These are phyloP conservation scores for Yamadazyma ubonensis DNA, from an alignment of 805 yeast species.

Conservation along the genomic window DNA sequence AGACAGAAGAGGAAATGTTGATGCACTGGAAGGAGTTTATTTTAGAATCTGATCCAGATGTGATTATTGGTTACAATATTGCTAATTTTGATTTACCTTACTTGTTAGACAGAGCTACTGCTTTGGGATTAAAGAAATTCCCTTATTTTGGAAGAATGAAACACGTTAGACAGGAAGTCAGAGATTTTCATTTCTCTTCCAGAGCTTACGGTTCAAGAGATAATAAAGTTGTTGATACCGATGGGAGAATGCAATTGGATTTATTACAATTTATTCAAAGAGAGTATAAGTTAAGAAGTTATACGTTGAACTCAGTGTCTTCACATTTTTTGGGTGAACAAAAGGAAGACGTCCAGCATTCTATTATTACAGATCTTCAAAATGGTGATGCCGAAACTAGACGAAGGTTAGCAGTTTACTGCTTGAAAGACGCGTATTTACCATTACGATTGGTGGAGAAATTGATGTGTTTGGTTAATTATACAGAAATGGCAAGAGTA, in stretches of 20 bases:
- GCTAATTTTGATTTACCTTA: constrained; percentile 96
- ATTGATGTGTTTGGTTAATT: constrained; percentile 93
- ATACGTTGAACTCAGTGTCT: constrained; percentile 92
- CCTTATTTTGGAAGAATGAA: constrained; percentile 84
- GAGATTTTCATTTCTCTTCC: constrained; percentile 82
- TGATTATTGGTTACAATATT: constrained; percentile 93
- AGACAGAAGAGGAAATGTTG: constrained; percentile 79
- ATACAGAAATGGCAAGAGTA: constrained; percentile 99
- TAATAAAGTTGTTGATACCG: constrained; percentile 85
- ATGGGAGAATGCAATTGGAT: constrained; percentile 95
- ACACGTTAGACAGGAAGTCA: constrained; percentile 69
- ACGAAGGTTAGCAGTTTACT: constrained; percentile 92
- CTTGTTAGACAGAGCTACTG: constrained; percentile 79
- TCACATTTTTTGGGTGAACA: constrained; percentile 93
- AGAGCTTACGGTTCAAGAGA: constrained; percentile 97
- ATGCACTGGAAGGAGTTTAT: constrained; percentile 85
- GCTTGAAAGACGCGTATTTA: constrained; percentile 92
- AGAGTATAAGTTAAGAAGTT: constrained; percentile 91
- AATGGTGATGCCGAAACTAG: constrained; percentile 91
- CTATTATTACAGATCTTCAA: constrained; percentile 91
- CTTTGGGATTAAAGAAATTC: constrained; percentile 63
- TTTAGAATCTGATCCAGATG: constrained; percentile 87
- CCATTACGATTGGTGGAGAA: constrained; percentile 88
- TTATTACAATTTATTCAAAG: constrained; percentile 89
- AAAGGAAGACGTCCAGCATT: constrained; percentile 97